A percentile compares a stretch with the other conserved stretches of the same genome.
Conservation (phyloP, 768 basidiomycete species). For the Leccinum subgranulosum region DNA sequence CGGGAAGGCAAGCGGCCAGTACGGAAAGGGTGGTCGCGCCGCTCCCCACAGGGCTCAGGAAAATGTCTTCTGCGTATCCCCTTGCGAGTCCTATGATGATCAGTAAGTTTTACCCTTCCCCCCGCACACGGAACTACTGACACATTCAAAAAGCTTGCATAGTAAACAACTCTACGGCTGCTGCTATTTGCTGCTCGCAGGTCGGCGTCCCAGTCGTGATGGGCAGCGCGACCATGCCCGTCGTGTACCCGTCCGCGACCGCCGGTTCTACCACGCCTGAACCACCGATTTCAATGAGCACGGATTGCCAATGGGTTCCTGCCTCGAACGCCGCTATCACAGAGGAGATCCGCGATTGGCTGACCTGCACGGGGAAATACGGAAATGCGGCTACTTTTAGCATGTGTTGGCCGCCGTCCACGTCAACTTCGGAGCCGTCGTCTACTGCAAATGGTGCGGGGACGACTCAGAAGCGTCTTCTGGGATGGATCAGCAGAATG, state of each 20-base stretch:
- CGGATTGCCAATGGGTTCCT: background rate
- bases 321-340: background rate
- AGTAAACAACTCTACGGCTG: background rate
- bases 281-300: background rate
- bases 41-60: background rate
- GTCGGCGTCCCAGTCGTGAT: background rate
- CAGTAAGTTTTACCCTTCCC: background rate
- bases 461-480: background rate
- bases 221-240: background rate
- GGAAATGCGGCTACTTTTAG: background rate
- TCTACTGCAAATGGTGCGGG: background rate
- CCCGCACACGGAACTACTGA: background rate
- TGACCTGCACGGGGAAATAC: background rate
- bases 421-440: no score
- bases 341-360: background rate
- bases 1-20: background rate
- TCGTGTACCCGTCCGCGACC: background rate
- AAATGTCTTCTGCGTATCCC: background rate
- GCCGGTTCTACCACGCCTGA: background rate
- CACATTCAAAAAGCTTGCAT: background rate
- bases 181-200: background rate
- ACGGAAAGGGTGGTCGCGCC: background rate
- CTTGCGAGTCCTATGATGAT: background rate
- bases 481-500: background rate
- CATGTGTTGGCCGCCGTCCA: background rate